These are phyloP conservation scores for Trichophyton mentagrophytes DNA, from an alignment of 2,329 filamentous ascomycete genomes.

Conservation along the genomic window DNA sequence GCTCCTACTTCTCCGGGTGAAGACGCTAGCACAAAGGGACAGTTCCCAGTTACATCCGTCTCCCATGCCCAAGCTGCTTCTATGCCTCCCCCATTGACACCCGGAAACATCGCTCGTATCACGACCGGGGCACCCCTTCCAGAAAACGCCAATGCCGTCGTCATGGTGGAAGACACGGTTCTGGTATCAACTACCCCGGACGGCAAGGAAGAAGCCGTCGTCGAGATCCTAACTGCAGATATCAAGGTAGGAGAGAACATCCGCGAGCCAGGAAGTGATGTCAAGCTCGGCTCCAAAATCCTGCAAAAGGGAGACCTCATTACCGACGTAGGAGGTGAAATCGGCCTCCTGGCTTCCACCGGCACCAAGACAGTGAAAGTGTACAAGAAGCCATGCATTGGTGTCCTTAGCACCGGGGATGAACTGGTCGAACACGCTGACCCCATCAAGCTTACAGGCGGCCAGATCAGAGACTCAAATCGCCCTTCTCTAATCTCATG, in stretches of 20 bases:
- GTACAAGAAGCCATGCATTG: slow-evolving; percentile 65
- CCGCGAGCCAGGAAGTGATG: slow-evolving; percentile 80
- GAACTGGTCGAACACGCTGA: slow-evolving; percentile 67
- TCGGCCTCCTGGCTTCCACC: slow-evolving; percentile 77
- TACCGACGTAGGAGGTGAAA: slow-evolving; percentile 75
- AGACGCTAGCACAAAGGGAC: slow-evolving; percentile 53
- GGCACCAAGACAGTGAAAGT: slow-evolving; percentile 59
- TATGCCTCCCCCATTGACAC: slow-evolving; percentile 46
- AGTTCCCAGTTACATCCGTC: slow-evolving; percentile 74
- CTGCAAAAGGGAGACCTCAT: slow-evolving; percentile 69
- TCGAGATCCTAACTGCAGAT: slow-evolving; percentile 70
- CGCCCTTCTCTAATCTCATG: slow-evolving; percentile 75
- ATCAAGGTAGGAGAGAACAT: slow-evolving; percentile 75
- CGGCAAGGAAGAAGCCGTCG: slow-evolving; percentile 68
- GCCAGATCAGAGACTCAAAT: slow-evolving; percentile 90
- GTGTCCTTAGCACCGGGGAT: slow-evolving; percentile 85
- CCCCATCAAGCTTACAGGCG: slow-evolving; percentile 50
- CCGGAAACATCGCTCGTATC: slow-evolving; percentile 73
- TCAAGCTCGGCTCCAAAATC: slow-evolving; percentile 55
- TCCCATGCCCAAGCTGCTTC: slow-evolving; percentile 72
- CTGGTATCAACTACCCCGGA: slow-evolving; percentile 65
- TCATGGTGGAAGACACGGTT: slow-evolving; percentile 92
- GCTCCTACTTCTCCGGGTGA: slow-evolving; percentile 27
- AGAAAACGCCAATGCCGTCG: slow-evolving; percentile 73
- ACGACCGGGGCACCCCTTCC: slow-evolving; percentile 91